Conservation (phyloP, 1,139 yeast genomes). For the Yamadazyma trypodendri region DNA sequence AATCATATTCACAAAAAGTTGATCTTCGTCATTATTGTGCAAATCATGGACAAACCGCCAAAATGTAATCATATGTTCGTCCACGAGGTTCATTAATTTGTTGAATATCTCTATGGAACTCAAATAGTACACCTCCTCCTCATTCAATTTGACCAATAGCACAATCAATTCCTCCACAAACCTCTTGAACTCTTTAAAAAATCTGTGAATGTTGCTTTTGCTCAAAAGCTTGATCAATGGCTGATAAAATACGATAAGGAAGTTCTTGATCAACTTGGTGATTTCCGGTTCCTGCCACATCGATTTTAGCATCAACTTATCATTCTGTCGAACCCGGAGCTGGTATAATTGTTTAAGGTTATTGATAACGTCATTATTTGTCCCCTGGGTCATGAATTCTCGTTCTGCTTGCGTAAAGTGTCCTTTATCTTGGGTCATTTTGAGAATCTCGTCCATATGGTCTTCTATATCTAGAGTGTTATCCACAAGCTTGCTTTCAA, state of each 20-base stretch:
- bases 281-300: slow-evolving; percentile 86
- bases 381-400: background rate
- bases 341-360: slow-evolving; percentile 62
- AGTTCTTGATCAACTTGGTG: slow-evolving; percentile 65
- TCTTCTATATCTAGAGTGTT: slow-evolving; percentile 11
- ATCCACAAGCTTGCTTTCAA: slow-evolving; percentile 11
- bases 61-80: slow-evolving; percentile 67
- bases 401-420: background rate
- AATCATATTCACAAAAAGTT: slow-evolving; percentile 66
- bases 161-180: slow-evolving; percentile 71
- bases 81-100: slow-evolving; percentile 60
- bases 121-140: slow-evolving; percentile 48
- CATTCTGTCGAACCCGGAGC: slow-evolving; percentile 65
- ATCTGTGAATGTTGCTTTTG: slow-evolving; percentile 72
- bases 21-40: slow-evolving; percentile 69
- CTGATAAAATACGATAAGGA: slow-evolving; percentile 76
- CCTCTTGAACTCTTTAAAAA: slow-evolving; percentile 67
- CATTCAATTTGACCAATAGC: slow-evolving; percentile 44
- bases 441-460: slow-evolving; percentile 5
- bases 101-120: slow-evolving; percentile 58
- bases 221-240: slow-evolving; percentile 79
- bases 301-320: slow-evolving; percentile 70
- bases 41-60: slow-evolving; percentile 77
- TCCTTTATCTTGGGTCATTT: background rate
- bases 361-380: slow-evolving; percentile 29